Evolutionary conservation across 768 basidiomycete species (phyloP).

Genomic region (Suillus decipiens): DNA sequence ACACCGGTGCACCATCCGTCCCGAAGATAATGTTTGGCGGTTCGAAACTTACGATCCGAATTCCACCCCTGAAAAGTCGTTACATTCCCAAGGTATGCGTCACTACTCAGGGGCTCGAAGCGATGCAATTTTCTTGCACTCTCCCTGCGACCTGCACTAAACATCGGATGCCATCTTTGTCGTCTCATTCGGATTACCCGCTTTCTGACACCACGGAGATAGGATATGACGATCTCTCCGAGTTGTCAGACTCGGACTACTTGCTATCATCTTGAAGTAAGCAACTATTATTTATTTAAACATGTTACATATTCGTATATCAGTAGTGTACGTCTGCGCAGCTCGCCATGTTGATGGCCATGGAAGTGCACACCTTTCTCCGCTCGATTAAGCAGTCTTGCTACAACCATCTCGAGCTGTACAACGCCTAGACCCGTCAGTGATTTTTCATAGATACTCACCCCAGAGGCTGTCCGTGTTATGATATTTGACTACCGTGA

Average conservation of each 20-base stretch:
- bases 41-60: neutral
- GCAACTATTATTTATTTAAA: too few species aligned
- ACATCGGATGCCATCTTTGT: constrained; percentile 20
- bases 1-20: neutral
- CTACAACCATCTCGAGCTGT: too few species aligned
- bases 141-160: constrained; percentile 26
- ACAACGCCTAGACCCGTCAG: too few species aligned
- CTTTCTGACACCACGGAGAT: constrained; percentile 25
- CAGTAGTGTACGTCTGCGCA: too few species aligned
- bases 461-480: too few species aligned
- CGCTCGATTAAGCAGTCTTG: too few species aligned
- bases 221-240: constrained; percentile 25
- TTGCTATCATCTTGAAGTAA: too few species aligned
- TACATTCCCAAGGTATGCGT: constrained; percentile 18
- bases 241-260: constrained; percentile 13
- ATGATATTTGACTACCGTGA: too few species aligned
- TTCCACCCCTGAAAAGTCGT: constrained; percentile 2
- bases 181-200: constrained; percentile 17
- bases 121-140: constrained; percentile 20
- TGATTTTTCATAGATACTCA: too few species aligned
- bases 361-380: too few species aligned
- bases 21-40: neutral
- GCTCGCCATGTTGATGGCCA: too few species aligned
- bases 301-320: too few species aligned
- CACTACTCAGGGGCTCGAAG: constrained; percentile 16